Conservation (phyloP, 2,329 filamentous ascomycete genomes). For the Arthrobotrys entomopaga region DNA sequence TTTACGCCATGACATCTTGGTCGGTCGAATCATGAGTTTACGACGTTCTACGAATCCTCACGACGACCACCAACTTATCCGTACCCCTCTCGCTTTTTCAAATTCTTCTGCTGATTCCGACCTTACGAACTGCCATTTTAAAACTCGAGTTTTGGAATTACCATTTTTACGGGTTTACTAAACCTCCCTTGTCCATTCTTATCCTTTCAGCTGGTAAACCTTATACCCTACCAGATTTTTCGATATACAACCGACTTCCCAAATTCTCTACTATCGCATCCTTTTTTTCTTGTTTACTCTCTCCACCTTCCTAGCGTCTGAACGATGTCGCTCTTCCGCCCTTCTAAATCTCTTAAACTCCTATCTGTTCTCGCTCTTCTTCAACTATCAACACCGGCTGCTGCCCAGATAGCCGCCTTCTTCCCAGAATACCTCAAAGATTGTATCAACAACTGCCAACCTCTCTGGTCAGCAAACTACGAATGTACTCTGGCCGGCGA, state of each 20-base stretch:
- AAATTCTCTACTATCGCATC: not conserved
- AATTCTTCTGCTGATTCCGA: slow-evolving; percentile 23
- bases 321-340: slow-evolving; percentile 41
- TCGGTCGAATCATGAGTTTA: slow-evolving; percentile 47
- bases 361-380: slow-evolving; percentile 13
- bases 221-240: slow-evolving; percentile 3
- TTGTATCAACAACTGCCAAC: slow-evolving; percentile 42
- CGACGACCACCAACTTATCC: slow-evolving; percentile 29
- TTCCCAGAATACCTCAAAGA: slow-evolving; percentile 40
- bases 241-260: not conserved
- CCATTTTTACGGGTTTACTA: slow-evolving; percentile 11
- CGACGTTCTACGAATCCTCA: slow-evolving; percentile 39
- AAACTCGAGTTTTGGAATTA: slow-evolving; percentile 16
- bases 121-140: slow-evolving; percentile 28
- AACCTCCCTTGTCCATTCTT: not conserved
- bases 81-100: slow-evolving; percentile 22
- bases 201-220: not conserved
- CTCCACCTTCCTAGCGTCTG: not conserved
- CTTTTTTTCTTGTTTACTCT: not conserved
- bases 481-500: slow-evolving; percentile 37
- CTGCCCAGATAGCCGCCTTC: slow-evolving; percentile 31
- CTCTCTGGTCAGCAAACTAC: slow-evolving; percentile 44
- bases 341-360: slow-evolving; percentile 44
- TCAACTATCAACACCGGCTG: slow-evolving; percentile 12
- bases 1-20: slow-evolving; percentile 25